phyloP scores from a whole-genome alignment of 1,284 basidiomycete genomes.

The Takashimella tepidaria region DNA sequence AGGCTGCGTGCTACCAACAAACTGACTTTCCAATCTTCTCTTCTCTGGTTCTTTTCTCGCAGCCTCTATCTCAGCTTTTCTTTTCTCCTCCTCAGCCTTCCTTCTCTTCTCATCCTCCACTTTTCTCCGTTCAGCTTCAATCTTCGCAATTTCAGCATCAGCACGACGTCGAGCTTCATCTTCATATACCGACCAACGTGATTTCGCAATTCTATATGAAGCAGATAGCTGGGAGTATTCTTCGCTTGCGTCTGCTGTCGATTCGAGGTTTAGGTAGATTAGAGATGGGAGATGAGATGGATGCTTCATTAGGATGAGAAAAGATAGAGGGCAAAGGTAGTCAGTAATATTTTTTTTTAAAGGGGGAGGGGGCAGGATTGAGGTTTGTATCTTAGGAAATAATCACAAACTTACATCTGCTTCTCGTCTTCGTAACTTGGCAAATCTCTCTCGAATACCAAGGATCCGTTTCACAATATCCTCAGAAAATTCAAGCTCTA shows the following conservation, averaged over 20 bases:
- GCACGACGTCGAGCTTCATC: slow-evolving; percentile 6
- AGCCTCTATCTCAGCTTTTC: not conserved
- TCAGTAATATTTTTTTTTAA: slow-evolving; percentile 6
- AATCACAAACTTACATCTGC: slow-evolving; percentile 24
- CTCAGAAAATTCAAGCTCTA: slow-evolving; percentile 15
- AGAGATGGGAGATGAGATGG: slow-evolving; percentile 30
- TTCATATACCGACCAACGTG: not conserved
- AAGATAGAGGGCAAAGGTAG: too few relatives aligned
- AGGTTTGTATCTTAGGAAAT: not conserved
- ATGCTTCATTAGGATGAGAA: too few relatives aligned
- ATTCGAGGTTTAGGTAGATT: slow-evolving; percentile 27
- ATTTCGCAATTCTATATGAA: slow-evolving; percentile 2
- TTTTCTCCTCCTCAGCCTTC: not conserved
- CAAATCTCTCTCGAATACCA: slow-evolving; percentile 26
- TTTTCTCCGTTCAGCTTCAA: not conserved
- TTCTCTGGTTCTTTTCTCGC: not conserved
- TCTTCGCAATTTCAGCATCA: slow-evolving; percentile 4
- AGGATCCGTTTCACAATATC: slow-evolving; percentile 19
- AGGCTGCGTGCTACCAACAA: too few relatives aligned
- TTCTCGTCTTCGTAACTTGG: slow-evolving; percentile 23
- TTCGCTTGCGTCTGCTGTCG: slow-evolving; percentile 22
- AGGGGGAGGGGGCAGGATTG: not conserved
- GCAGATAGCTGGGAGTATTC: slow-evolving; percentile 25
- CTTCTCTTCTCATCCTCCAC: slow-evolving; percentile 7
- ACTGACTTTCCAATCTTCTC: not conserved